Conservation (phyloP, 257 asterid genomes). For the Handroanthus guayacan region DNA sequence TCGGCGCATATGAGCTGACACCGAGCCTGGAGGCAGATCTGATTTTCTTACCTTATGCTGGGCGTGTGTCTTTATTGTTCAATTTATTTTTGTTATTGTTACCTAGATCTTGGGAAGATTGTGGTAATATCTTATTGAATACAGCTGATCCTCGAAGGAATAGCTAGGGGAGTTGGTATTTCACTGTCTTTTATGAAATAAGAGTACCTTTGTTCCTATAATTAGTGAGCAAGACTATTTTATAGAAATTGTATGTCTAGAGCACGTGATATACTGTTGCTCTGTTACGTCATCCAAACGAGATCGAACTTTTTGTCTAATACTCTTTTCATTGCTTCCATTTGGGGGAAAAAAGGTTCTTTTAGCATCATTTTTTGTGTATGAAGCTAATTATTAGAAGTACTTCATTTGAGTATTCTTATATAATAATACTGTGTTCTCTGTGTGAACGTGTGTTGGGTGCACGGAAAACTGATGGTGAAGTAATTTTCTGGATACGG, state of each 20-base stretch:
- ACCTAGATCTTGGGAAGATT: conserved; percentile 45
- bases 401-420: not conserved
- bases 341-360: not conserved
- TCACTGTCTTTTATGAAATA: conserved; percentile 22
- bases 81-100: not conserved
- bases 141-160: conserved; percentile 31
- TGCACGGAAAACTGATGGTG: conserved; percentile 9
- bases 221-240: conserved; percentile 13
- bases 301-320: not conserved
- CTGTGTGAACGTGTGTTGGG: not conserved
- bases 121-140: conserved; percentile 17
- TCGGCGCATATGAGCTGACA: conserved; percentile 39
- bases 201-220: conserved; percentile 24
- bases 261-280: conserved; percentile 28
- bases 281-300: not conserved
- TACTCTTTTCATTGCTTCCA: not conserved
- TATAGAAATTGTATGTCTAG: conserved; percentile 30
- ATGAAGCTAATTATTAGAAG: not conserved
- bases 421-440: not conserved
- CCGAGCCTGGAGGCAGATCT: conserved; percentile 32
- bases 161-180: conserved; percentile 38
- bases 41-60: conserved; percentile 19
- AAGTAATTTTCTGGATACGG: not conserved
- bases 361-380: not conserved
- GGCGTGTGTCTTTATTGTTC: not conserved